Conservation (phyloP, 2,329 filamentous ascomycete species). For the Aspergillus amoenus region DNA sequence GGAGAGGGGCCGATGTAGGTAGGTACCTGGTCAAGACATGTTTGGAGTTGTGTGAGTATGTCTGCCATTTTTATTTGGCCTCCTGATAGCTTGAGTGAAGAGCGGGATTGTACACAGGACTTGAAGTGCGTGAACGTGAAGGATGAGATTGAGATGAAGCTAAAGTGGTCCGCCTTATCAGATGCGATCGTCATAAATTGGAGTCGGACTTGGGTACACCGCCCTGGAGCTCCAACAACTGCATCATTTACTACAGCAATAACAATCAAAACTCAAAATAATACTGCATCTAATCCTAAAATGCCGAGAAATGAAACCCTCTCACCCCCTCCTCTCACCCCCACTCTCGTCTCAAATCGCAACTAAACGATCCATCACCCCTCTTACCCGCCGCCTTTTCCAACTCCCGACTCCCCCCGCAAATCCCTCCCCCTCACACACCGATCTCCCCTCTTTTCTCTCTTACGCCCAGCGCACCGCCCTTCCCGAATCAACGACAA, state of each 20-base stretch:
- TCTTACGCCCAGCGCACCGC: conserved; percentile 38
- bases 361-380: conserved; percentile 7
- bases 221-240: not conserved
- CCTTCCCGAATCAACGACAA: conserved; percentile 38
- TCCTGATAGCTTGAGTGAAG: not conserved
- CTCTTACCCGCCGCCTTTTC: conserved; percentile 37
- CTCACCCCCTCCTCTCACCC: conserved; percentile 14
- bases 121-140: not conserved
- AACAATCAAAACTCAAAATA: not conserved
- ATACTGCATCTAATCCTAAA: not conserved
- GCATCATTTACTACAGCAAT: not conserved
- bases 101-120: not conserved
- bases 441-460: conserved; percentile 42
- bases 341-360: not conserved
- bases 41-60: conserved; percentile 51
- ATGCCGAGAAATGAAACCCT: not conserved
- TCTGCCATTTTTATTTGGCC: conserved; percentile 38
- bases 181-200: not conserved
- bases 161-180: not conserved
- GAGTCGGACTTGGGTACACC: not conserved
- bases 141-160: not conserved
- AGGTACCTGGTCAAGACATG: conserved; percentile 49
- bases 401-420: conserved; percentile 36
- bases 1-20: not conserved
- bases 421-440: conserved; percentile 35